Evolutionary conservation across 495 filamentous ascomycete species (phyloP), one percentile per base, ranked within the genome.

Genomic region (Annulohypoxylon bovei): DNA sequence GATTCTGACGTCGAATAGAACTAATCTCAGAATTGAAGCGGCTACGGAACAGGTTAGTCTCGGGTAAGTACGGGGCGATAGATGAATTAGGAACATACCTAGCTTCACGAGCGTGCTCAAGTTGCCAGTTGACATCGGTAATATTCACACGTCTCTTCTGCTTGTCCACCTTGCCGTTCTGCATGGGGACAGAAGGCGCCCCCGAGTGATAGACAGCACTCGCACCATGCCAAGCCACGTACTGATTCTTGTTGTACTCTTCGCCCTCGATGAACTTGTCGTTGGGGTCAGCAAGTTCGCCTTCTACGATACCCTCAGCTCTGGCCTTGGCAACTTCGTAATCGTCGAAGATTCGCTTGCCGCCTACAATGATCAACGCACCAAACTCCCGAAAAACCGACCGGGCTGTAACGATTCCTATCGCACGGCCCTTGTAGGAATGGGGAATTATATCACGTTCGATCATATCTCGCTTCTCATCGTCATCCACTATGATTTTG

Each of bases 371-470:
- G 74, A 99, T 99, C 57, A 91, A 88, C 1, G 96, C 91, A 55
- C 95, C 95, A 67, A 99, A 99, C 77, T 99, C 95, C 32, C 96
- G 88, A 79, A 98, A 99, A 18, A 99, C 96, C 6, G 95, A 98
- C 18, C 96, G 88, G 27, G 95, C 95, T 11, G 95, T 98, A 49
- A 98, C 95, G 25, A 99, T 93, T 79, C 95, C 95, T 76, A 99
- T 99, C 16, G 95, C 92, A 47, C 95, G 92, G 65, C 95, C 95
- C 77, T 99, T 99, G 88, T 99, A 99, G 33, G 91, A 95, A 83
- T 97, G 94, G 2, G 95, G 95, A 62, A 99, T 97, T 67, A 99
- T 88, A 23, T 95, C 90, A 50, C 95, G 91, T 40, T 94, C 93
- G 68, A 99, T 99, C 77, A 98, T 86, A 75, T 97, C 94, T 55